Evolutionary conservation across 1,284 basidiomycete genomes (phyloP).

Genomic region (Coniophora puteana): DNA sequence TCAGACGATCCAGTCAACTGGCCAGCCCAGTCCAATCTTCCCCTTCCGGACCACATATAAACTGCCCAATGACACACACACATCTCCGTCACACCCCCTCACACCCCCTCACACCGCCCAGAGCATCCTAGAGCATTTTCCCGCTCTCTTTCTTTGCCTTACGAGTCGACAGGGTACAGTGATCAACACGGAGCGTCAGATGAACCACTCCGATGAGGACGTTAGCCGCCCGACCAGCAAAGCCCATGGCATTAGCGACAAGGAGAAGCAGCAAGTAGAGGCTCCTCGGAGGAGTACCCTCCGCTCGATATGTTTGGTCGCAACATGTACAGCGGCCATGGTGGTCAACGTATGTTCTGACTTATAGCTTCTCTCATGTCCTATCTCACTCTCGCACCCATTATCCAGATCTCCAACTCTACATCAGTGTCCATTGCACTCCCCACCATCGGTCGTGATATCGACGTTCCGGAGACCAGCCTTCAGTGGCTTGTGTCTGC

Average conservation of each 20-base stretch:
- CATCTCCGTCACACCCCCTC: too few relatives aligned
- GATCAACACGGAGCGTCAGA: too few relatives aligned
- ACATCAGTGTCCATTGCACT: constrained; percentile 55
- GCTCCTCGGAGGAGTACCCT: constrained; percentile 17
- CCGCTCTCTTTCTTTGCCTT: too few relatives aligned
- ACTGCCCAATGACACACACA: too few relatives aligned
- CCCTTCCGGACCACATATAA: too few relatives aligned
- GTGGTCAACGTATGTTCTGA: constrained; percentile 44
- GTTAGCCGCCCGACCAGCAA: too few relatives aligned
- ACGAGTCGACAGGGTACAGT: too few relatives aligned
- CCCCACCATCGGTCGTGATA: constrained; percentile 54
- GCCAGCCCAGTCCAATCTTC: too few relatives aligned
- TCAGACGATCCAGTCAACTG: too few relatives aligned
- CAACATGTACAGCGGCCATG: constrained; percentile 50
- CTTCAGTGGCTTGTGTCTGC: constrained; percentile 66
- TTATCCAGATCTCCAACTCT: constrained; percentile 36
- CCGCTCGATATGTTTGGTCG: constrained; percentile 40
- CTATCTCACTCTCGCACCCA: constrained; percentile 1
- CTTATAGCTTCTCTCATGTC: not conserved
- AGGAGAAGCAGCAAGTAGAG: not conserved
- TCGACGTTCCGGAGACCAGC: constrained; percentile 43
- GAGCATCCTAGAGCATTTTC: too few relatives aligned
- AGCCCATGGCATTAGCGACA: constrained; percentile 14
- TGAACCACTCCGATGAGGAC: too few relatives aligned
- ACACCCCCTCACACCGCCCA: too few relatives aligned